Evolutionary conservation across 352 stramenopile genomes (phyloP).

Genomic region (Phytophthora rubi): DNA sequence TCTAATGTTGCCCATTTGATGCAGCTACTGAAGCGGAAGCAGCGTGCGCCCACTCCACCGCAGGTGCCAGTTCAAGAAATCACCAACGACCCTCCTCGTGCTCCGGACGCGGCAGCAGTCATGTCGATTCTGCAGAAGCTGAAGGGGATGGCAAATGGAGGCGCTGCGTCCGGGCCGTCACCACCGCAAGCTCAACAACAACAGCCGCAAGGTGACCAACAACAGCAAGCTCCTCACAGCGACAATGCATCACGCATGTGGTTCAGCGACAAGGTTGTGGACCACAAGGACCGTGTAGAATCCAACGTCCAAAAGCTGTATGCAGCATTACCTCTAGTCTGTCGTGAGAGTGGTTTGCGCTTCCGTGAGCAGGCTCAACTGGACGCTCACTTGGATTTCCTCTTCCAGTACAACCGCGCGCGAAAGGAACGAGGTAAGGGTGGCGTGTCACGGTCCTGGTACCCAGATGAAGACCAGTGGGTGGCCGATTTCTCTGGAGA

Average conservation of each 20-base stretch:
- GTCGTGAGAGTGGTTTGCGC: conserved; percentile 77
- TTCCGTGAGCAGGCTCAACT: conserved; percentile 83
- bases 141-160: conserved; percentile 54
- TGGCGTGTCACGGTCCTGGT: conserved; percentile 84
- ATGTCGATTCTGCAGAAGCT: conserved; percentile 90
- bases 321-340: conserved; percentile 80
- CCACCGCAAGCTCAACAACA: conserved; percentile 24
- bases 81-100: conserved; percentile 61
- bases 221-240: conserved; percentile 25
- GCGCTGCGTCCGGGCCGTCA: conserved; percentile 14
- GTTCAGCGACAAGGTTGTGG: conserved; percentile 85
- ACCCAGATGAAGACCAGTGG: conserved; percentile 85
- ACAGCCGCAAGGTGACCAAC: conserved; percentile 21
- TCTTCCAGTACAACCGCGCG: conserved; percentile 88
- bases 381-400: conserved; percentile 84
- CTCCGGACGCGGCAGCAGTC: conserved; percentile 71
- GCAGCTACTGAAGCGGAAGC: conserved; percentile 82
- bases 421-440: conserved; percentile 85
- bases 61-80: conserved; percentile 48
- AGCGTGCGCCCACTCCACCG: conserved; percentile 36
- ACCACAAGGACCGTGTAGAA: conserved; percentile 86
- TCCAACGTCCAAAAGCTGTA: conserved; percentile 90
- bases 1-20: conserved; percentile 84
- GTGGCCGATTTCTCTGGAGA: conserved; percentile 73
- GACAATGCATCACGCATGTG: conserved; percentile 80